Base-by-base conservation (phyloP, 2,329 filamentous ascomycete genomes). In the Cadophora sp. region DNA sequence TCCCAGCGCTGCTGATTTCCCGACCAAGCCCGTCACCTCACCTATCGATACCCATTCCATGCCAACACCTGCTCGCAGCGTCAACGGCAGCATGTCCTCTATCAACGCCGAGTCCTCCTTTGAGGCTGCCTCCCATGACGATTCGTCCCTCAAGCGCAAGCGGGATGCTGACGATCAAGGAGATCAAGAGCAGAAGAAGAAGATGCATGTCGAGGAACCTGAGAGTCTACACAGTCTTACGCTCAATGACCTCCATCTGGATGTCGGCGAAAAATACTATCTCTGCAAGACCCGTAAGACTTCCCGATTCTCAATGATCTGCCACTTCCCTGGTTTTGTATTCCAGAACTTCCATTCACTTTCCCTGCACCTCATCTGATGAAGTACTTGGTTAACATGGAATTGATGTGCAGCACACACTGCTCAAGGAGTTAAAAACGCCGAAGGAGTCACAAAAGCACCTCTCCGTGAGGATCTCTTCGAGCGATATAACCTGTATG, bases 281-380 rank as follows among this genome's bases (percentile, higher is more conserved):
- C 83, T 90, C 80, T 86, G 87, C 83, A 86, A 84, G 83, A 87
- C 82, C 82, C 83, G 87, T 89, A 89, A 89, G 87, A 79, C 83
- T 83, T 82, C 84, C 84, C 82, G 81, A 69, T 75, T 70, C 66
- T 58, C 66, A 68, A 70, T 50, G 68, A 62, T 62, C 39, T 41
- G 43, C 64, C 45, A 27, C 62, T 50, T 58, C 45, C 58, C 43
- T 69, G 61, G 62, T 69, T 50, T 65, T 59, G 63, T 68, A 68
- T 65, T 69, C 62, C 51, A 64, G 68, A 66, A 22, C 24, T 51
- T 41, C 48, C 56, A 55, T 59, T 60, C 50, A 64, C 51, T 4
- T 30, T 51, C 68, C 65, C 61, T 67, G 64, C 51, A 70, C 65
- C 66, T 73, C 62, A 67, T 71, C 65, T 68, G 64, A 64, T 68